Percentiles rank a stretch among this genome's conserved stretches.
Conservation (phyloP, 768 basidiomycete genomes). For the Clavaria fumosa region DNA sequence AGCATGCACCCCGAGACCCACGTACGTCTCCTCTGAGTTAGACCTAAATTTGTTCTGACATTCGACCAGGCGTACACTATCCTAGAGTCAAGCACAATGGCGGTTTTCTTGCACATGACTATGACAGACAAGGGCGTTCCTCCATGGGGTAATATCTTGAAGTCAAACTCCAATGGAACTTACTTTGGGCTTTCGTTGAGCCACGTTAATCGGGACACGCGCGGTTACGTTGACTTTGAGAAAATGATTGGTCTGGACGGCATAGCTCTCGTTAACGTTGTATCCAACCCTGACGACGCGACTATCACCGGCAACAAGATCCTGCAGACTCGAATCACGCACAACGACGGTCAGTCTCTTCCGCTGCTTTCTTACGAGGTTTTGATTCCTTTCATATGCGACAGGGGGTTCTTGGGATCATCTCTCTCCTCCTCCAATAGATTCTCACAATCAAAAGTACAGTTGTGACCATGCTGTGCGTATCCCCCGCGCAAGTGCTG, state of each 20-base stretch:
- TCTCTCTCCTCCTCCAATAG: constrained; percentile 53
- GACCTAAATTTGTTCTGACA: neutral
- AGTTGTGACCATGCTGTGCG: constrained; percentile 52
- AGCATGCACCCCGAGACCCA: constrained; percentile 82
- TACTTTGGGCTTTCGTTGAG: constrained; percentile 83
- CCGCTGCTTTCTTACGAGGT: neutral
- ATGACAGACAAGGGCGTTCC: constrained; percentile 63
- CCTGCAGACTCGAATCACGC: constrained; percentile 79
- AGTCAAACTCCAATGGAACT: constrained; percentile 97
- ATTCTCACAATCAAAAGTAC: constrained; percentile 65
- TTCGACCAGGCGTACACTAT: constrained; percentile 69
- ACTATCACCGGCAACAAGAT: constrained; percentile 53
- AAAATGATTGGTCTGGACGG: constrained; percentile 95
- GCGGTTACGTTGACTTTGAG: constrained; percentile 92
- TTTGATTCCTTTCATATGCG: constrained; percentile 2
- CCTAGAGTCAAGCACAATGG: constrained; percentile 83
- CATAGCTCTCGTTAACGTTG: constrained; percentile 85
- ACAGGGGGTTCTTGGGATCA: constrained; percentile 79
- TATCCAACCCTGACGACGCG: constrained; percentile 69
- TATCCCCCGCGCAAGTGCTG: no score
- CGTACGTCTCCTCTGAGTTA: constrained; percentile 29
- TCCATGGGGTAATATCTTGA: constrained; percentile 83
- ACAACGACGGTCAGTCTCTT: constrained; percentile 89
- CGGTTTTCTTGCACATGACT: constrained; percentile 93
- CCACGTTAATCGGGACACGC: constrained; percentile 78